Base-by-base conservation (phyloP, 345 rosid genomes). In the Corchorus olitorius region DNA sequence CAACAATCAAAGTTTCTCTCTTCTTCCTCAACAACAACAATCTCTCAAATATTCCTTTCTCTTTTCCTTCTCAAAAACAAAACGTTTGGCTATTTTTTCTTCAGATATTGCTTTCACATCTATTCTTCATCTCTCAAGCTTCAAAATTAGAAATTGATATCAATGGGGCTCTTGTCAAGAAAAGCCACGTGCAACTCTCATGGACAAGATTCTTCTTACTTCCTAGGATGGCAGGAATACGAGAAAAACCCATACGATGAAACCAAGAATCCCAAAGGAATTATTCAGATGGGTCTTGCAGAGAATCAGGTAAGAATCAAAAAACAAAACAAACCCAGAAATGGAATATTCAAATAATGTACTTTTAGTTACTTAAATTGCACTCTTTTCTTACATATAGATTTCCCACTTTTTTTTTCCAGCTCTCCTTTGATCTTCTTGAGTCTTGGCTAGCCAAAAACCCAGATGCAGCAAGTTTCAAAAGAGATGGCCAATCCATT, bases 241-340 rank as follows among this genome's bases (percentile, higher is more conserved):
- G 94, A 92, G 86, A 92, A 90, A 55, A 89, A 92, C 43, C 97
- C 93, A 34, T 90, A 88, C 65, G 90, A 92, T 55, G 85, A 84
- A 74, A 80, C 80, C 71, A 87, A 81, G 73, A 92, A 92, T 76
- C 93, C 97, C 8, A 58, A 69, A 34, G 97, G 97, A 13, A 90
- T 92, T 66, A 90, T 92, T 65, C 94, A 90, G 76, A 90, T 92
- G 94, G 94, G 97, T 68, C 91, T 92, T 64, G 97, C 97, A 39
- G 97, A 92, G 70, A 92, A 92, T 80, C 94, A 89, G 86, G 94
- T 86, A 49, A 54, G 16, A 20, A 27, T 27, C 27, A 27, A 34
- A 20, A 58, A 0, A 55, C 6, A 17, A 45, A 1, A 50, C 27
- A 66, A 45, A 20, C 22, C 73, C 60, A 52, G 16, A 33, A 20